Evolutionary conservation across 805 yeast species (phyloP), one percentile per base, ranked within the genome.

Genomic region (Cyberlindnera maritima): DNA sequence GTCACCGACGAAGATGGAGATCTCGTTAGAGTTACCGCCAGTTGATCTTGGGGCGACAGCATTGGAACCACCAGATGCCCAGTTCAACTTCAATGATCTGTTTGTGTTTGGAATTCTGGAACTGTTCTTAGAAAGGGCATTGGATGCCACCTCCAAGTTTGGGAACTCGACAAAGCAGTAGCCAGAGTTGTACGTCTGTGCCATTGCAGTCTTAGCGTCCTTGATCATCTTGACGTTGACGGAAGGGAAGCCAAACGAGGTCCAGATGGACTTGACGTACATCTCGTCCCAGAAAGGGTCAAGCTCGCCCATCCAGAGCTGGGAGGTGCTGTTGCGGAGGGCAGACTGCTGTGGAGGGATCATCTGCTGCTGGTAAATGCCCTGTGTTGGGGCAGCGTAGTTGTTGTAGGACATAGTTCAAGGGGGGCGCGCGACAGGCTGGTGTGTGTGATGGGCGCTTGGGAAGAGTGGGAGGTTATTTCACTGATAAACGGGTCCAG

Each of bases 251-350:
- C 94, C 89, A 12, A 83, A 66, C 20, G 74, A 58, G 4, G 74
- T 63, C 97, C 96, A 90, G 39, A 90, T 76, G 48, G 78, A 77
- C 41, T 72, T 73, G 44, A 91, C 76, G 12, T 77, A 69, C 34
- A 69, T 63, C 61, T 90, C 97, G 50, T 85, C 88, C 90, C 96
- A 87, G 62, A 77, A 71, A 10, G 87, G 87, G 56, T 89, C 96
- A 38, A 90, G 68, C 58, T 88, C 97, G 19, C 97, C 97, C 96
- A 90, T 91, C 85, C 91, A 86, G 41, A 86, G 60, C 46, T 69
- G 73, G 23, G 64, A 44, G 47, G 60, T 31, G 49, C 28, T 47
- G 55, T 44, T 50, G 36, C 42, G 56, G 12, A 52, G 41, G 26
- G 52, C 10, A 35, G 49, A 36, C 41, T 49, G 42, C 23, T 46